Evolutionary conservation across 192 early-diverging fungal genomes (phyloP).

Genomic region (Coemansia sp.): DNA sequence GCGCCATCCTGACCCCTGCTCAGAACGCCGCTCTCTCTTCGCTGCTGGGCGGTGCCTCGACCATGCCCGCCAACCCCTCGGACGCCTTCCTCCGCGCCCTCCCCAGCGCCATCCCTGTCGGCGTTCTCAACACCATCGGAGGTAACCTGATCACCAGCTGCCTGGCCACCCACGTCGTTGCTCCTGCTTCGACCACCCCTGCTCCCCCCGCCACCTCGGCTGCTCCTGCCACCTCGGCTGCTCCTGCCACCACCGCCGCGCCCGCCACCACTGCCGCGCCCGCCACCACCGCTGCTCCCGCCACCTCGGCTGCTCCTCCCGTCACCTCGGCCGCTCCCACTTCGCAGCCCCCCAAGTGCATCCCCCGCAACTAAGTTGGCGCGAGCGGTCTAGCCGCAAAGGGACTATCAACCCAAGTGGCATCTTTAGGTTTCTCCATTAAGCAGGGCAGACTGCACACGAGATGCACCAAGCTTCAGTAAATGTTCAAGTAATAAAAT

Average conservation of each 20-base stretch:
- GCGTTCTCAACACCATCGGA: slow-evolving; percentile 25
- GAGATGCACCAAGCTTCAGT: background rate
- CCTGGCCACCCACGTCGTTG: slow-evolving; percentile 24
- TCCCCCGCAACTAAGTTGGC: slow-evolving; percentile 14
- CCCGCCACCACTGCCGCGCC: slow-evolving; percentile 1
- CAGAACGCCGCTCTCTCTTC: slow-evolving; percentile 16
- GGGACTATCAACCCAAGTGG: too few relatives aligned
- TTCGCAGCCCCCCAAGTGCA: slow-evolving; percentile 22
- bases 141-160: slow-evolving; percentile 23
- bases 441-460: background rate
- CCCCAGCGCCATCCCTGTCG: slow-evolving; percentile 34
- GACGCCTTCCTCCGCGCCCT: slow-evolving; percentile 34
- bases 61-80: slow-evolving; percentile 33
- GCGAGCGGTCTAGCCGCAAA: too few relatives aligned
- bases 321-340: slow-evolving; percentile 5
- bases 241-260: slow-evolving; percentile 3
- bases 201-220: background rate
- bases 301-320: slow-evolving; percentile 11
- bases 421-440: background rate
- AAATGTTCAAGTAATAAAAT: background rate
- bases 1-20: slow-evolving; percentile 13
- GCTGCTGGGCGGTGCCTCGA: slow-evolving; percentile 19
- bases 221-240: slow-evolving; percentile 3
- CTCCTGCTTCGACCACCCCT: background rate
- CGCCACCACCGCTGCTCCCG: slow-evolving; percentile 1